phyloP scores from a whole-genome alignment of 2,329 filamentous ascomycete species.

The Colletotrichum cuscutae region DNA sequence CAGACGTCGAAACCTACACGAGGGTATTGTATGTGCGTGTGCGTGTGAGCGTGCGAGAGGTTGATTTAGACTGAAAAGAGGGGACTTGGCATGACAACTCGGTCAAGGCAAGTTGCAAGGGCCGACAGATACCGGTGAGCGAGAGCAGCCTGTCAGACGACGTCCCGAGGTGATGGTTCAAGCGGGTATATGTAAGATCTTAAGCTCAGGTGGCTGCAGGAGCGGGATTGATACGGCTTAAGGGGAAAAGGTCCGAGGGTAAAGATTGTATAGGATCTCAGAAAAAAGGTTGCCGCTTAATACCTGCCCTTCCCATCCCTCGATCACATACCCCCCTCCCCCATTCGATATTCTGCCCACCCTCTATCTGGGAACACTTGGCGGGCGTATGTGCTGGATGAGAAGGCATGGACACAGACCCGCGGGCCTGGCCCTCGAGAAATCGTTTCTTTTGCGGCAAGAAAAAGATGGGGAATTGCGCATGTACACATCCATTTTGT shows the following conservation, averaged over 20 bases:
- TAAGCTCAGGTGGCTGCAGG: conserved; percentile 26
- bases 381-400: neutral
- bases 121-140: conserved; percentile 31
- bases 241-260: conserved; percentile 3
- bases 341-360: neutral
- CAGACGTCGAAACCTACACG: conserved; percentile 1
- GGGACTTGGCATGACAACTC: conserved; percentile 31
- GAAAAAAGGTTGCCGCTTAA: too few species aligned
- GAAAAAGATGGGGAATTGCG: neutral
- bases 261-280: conserved; percentile 9
- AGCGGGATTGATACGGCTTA: conserved; percentile 6
- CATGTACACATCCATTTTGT: too few species aligned
- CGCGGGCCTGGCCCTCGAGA: neutral
- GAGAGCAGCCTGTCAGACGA: conserved; percentile 23
- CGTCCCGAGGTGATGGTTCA: conserved; percentile 31
- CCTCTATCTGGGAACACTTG: conserved; percentile 11
- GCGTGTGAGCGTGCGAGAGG: neutral
- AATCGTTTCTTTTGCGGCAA: conserved; percentile 25
- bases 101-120: conserved; percentile 30
- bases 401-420: neutral
- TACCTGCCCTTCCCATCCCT: neutral
- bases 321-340: neutral
- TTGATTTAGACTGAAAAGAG: conserved; percentile 17
- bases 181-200: conserved; percentile 34
- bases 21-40: neutral